Base-by-base conservation (phyloP, 805 yeast species). In the Candida koratica region DNA sequence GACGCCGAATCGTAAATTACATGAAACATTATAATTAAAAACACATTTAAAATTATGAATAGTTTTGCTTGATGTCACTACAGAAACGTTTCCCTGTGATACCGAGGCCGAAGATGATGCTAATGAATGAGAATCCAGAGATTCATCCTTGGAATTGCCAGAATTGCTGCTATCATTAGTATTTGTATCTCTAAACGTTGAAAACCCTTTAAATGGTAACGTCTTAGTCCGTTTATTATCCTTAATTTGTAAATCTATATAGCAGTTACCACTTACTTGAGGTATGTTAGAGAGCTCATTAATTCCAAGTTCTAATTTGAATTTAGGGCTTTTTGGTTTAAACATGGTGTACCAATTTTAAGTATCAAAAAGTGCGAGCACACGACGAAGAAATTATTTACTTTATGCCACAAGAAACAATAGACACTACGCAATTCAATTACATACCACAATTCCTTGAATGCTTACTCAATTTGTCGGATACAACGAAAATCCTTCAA, bases 221-320 rank as follows among this genome's bases (percentile, higher is more conserved):
- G 34, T 24, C 18, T 32, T 39, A 10, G 25, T 22, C 26, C 47
- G 44, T 35, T 45, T 53, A 32, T 75, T 62, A 43, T 82, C 87
- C 37, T 69, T 67, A 7, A 84, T 61, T 28, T 64, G 67, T 73
- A 89, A 73, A 39, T 79, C 77, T 13, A 87, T 74, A 44, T 58
- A 78, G 47, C 90, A 78, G 24, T 64, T 53, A 0, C 95, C 95
- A 3, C 78, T 64, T 1, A 81, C 68, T 46, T 84, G 88, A 1
- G 97, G 97, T 18, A 90, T 74, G 50, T 89, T 89, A n/a, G 81
- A 71, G 31, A 90, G 63, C 44, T 85, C 94, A 37, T 75, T 72
- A 32, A 88, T 70, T 12, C 70, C 57, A 18, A 86, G 59, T 14
- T 67, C 56, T 26, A 86, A 66, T 33, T 74, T 62, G 56, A 85